These are phyloP conservation scores for Escovopsis sp. DNA, from an alignment of 2,329 filamentous ascomycete genomes.

Conservation along the genomic window DNA sequence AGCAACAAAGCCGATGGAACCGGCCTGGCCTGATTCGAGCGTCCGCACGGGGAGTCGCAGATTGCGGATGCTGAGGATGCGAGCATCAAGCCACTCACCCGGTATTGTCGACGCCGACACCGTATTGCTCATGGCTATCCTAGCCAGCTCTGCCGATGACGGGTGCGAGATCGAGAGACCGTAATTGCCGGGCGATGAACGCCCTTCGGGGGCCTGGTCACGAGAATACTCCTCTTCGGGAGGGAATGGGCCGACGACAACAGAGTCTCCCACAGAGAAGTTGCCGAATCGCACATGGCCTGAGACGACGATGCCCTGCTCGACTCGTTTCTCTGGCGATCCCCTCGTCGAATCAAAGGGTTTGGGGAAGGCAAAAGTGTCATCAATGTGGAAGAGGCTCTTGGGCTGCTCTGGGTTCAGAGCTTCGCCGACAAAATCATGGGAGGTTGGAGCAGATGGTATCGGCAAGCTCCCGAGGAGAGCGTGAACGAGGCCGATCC, in stretches of 20 bases:
- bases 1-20: constrained; percentile 70
- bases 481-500: constrained; percentile 69
- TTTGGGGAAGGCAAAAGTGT: constrained; percentile 64
- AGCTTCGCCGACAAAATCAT: constrained; percentile 38
- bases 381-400: constrained; percentile 77
- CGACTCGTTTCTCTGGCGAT: constrained; percentile 10
- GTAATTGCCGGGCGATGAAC: constrained; percentile 31
- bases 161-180: constrained; percentile 38
- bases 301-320: constrained; percentile 60
- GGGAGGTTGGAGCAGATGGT: constrained; percentile 37
- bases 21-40: constrained; percentile 69
- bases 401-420: constrained; percentile 45
- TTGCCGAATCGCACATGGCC: constrained; percentile 70
- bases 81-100: constrained; percentile 66
- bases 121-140: constrained; percentile 37
- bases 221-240: constrained; percentile 34
- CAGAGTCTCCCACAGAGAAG: constrained; percentile 60
- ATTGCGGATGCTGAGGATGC: constrained; percentile 75
- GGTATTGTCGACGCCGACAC: constrained; percentile 36
- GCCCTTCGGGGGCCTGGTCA: constrained; percentile 26
- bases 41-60: constrained; percentile 67
- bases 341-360: constrained; percentile 28
- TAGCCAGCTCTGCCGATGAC: constrained; percentile 36
- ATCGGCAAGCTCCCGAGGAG: constrained; percentile 64
- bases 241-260: constrained; percentile 68